Evolutionary conservation across 129 eudicot genomes (phyloP).

Genomic region (Solidago caesia): DNA sequence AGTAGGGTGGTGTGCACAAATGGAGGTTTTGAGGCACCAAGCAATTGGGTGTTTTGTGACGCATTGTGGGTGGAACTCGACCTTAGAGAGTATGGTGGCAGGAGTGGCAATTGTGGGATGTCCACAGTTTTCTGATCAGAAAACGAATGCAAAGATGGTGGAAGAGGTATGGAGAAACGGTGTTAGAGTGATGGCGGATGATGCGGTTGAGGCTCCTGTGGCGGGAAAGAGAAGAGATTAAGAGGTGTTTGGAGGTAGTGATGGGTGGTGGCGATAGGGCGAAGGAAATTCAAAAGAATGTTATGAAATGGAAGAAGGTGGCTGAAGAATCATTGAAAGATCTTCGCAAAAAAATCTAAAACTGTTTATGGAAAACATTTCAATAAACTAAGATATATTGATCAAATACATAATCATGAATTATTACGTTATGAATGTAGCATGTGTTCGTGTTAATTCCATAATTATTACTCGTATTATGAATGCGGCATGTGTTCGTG

Average conservation of each 20-base stretch:
- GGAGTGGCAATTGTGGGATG: constrained; percentile 2
- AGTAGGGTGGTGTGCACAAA: neutral
- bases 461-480: too few species aligned
- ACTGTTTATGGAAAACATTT: neutral
- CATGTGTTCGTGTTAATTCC: too few species aligned
- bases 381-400: too few species aligned
- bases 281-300: neutral
- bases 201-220: too few species aligned
- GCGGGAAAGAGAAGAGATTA: neutral
- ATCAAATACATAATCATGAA: too few species aligned
- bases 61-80: neutral
- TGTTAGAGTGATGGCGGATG: too few species aligned
- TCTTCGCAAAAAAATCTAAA: neutral
- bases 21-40: neutral
- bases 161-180: too few species aligned
- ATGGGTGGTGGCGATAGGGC: neutral
- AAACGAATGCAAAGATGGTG: neutral
- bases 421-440: too few species aligned
- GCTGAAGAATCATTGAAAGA: neutral
- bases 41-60: neutral
- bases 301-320: neutral
- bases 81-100: neutral
- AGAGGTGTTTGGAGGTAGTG: constrained; percentile 2
- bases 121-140: neutral
- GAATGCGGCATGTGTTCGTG: too few species aligned